Conservation (phyloP, 2,329 filamentous ascomycete species). For the Fusarium foetens region DNA sequence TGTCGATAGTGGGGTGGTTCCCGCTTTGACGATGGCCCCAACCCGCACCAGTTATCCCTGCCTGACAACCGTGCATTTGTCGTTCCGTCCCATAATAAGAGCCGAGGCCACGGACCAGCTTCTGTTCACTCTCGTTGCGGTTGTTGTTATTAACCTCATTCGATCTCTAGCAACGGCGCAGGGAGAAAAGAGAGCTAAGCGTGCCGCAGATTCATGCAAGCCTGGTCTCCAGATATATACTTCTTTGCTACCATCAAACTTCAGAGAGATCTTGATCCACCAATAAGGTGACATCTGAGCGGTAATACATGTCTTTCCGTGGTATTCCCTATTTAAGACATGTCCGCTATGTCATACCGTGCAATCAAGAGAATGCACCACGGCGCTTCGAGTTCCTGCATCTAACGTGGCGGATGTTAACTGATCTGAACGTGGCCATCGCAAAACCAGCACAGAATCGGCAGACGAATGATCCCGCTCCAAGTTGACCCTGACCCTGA, state of each 20-base stretch:
- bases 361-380: constrained; percentile 30
- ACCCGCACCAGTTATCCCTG: constrained; percentile 42
- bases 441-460: constrained; percentile 21
- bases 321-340: constrained; percentile 28
- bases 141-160: constrained; percentile 8
- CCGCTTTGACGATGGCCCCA: constrained; percentile 23
- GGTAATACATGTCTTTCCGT: constrained; percentile 23
- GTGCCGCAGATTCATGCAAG: not conserved
- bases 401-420: constrained; percentile 45
- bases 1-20: constrained; percentile 34
- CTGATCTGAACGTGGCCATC: constrained; percentile 35
- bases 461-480: constrained; percentile 30
- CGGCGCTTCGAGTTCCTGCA: constrained; percentile 43
- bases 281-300: constrained; percentile 3
- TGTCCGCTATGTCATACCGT: constrained; percentile 20
- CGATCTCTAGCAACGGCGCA: not conserved
- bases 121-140: constrained; percentile 35
- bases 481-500: constrained; percentile 25
- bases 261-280: constrained; percentile 2
- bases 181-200: constrained; percentile 9
- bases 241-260: not conserved
- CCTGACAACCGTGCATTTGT: constrained; percentile 38
- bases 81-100: constrained; percentile 41
- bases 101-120: constrained; percentile 45
- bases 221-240: not conserved